These are phyloP conservation scores for Delonix regia DNA, from an alignment of 306 rosid species.

Conservation along the genomic window DNA sequence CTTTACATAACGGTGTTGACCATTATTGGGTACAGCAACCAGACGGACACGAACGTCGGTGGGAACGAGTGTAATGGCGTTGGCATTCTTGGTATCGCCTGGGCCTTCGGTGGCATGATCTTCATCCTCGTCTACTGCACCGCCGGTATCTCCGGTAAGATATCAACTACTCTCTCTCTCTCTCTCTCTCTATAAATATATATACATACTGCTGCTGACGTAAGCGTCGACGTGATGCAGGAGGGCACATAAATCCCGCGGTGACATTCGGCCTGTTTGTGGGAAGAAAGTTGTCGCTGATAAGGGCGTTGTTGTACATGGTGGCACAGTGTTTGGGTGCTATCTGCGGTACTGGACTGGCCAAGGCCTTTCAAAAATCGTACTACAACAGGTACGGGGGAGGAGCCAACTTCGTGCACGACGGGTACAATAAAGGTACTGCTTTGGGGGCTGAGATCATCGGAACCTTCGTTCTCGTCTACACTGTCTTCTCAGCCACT, in stretches of 20 bases:
- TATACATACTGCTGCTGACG: not conserved
- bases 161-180: not conserved
- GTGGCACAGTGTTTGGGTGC: conserved; percentile 80
- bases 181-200: too few relatives aligned
- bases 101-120: conserved; percentile 99
- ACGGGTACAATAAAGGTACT: conserved; percentile 71
- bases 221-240: conserved; percentile 36
- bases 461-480: conserved; percentile 94
- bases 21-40: conserved; percentile 74
- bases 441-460: conserved; percentile 95
- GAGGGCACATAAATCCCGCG: conserved; percentile 94
- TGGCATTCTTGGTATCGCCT: conserved; percentile 87
- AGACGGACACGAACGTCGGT: not conserved
- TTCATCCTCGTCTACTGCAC: conserved; percentile 98
- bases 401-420: conserved; percentile 56
- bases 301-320: conserved; percentile 75
- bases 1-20: conserved; percentile 86
- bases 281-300: conserved; percentile 74
- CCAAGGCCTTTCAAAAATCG: conserved; percentile 73
- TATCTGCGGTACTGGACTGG: conserved; percentile 75
- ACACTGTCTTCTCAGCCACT: conserved; percentile 97
- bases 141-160: conserved; percentile 90
- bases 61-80: conserved; percentile 65
- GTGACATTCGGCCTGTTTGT: conserved; percentile 86
- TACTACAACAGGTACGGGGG: conserved; percentile 56